Evolutionary conservation across 352 stramenopile genomes (phyloP), one percentile per base, ranked within the genome.

Genomic region (Phytophthora citricola): DNA sequence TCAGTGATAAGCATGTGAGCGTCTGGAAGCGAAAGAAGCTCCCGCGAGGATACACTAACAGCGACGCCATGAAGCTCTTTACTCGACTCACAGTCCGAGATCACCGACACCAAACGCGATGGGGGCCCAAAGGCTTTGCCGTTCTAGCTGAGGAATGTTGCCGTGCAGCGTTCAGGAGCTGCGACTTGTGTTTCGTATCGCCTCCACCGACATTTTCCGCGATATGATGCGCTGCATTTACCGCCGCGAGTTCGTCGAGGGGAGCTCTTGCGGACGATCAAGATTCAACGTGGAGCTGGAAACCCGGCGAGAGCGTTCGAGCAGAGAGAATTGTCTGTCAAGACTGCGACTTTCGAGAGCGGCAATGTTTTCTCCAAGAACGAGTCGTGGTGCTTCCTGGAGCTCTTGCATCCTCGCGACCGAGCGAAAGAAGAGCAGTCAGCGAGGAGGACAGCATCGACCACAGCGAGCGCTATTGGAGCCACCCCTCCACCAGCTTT

Each of bases 351-450:
- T 8, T 84, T 87, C 49, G 73, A 78, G 27, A 73, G 69, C 14
- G 10, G 66, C 11, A 64, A 48, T 15, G 36, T 81, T 14, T 82
- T 87, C 34, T 67, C 67, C 7, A 80, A 65, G 34, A 69, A 73
- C 47, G 69, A 79, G 11, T 49, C 72, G 32, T 86, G 75, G 78
- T 79, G 73, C 39, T 79, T 81, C 46, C 56, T 85, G 31, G 79
- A 87, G 43, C 43, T 78, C 26, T 32, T 77, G 51, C 49, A 80
- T 20, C 60, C 70, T 53, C 55, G 60, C 44, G 53, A 78, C 48
- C 32, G 66, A 56, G 36, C 45, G 5, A 75, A 66, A 40, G 60
- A 72, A 52, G 62, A 72, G n/a, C 67, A 72, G 39, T 66, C 60
- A 6, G 14, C 41, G 34, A 61, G 48, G 2, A 57, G 45, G 31